Evolutionary conservation across 257 asterid genomes (phyloP).

Genomic region (Primulina eburnea): DNA sequence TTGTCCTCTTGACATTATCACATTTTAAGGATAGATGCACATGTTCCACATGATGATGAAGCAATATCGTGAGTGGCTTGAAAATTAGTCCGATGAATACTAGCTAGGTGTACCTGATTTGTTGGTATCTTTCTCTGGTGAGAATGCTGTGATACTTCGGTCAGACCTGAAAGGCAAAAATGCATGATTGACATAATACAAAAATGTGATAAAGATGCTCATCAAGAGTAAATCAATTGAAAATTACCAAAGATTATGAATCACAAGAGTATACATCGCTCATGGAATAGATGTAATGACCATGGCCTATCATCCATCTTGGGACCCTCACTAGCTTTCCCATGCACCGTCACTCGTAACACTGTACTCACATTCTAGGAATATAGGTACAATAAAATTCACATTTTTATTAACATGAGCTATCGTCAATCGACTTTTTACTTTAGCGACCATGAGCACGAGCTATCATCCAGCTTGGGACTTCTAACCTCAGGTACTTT

Average conservation of each 20-base stretch:
- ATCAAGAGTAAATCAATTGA: not conserved
- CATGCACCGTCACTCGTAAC: no score
- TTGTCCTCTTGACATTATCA: slow-evolving; percentile 6
- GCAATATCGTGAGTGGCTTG: slow-evolving; percentile 34
- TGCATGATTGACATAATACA: not conserved
- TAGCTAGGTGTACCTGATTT: slow-evolving; percentile 4
- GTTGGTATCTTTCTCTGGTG: not conserved
- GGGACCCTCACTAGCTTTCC: no score
- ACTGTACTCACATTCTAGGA: no score
- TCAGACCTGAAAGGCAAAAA: slow-evolving; percentile 22
- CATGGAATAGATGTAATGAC: not conserved
- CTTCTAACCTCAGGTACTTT: no score
- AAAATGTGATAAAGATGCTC: not conserved
- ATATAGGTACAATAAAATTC: no score
- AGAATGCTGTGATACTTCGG: slow-evolving; percentile 1
- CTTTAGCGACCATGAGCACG: no score
- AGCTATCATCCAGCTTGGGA: no score
- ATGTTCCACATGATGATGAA: slow-evolving; percentile 43
- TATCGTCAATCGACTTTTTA: no score
- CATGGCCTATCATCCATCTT: no score
- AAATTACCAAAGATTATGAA: not conserved
- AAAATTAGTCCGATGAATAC: slow-evolving; percentile 5
- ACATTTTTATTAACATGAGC: no score
- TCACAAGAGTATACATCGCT: not conserved
- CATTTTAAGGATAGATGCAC: slow-evolving; percentile 31